phyloP scores from a whole-genome alignment of 495 filamentous ascomycete species.

The Geoglossum glabrum region DNA sequence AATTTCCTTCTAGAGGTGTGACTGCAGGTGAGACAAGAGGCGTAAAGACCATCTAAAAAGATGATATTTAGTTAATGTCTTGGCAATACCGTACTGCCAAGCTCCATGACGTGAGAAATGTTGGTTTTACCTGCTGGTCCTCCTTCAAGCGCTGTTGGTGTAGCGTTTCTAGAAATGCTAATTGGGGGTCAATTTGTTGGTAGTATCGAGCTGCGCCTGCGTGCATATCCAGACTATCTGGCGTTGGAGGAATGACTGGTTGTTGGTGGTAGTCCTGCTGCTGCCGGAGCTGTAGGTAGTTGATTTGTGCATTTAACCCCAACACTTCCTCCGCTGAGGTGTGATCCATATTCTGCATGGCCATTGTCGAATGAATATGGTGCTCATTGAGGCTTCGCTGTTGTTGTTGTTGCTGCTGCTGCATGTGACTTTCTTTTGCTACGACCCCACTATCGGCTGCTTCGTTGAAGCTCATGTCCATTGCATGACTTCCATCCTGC shows the following conservation, averaged over 20 bases:
- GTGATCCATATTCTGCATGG: not conserved
- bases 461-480: conserved; percentile 6
- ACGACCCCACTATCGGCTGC: not conserved
- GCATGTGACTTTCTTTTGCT: not conserved
- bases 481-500: conserved; percentile 6
- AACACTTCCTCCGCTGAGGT: conserved; percentile 13
- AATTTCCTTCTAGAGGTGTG: conserved; percentile 72
- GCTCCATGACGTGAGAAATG: not conserved
- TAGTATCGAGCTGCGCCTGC: conserved; percentile 38
- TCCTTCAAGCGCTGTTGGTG: conserved; percentile 59
- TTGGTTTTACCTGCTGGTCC: conserved; percentile 32
- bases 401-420: conserved; percentile 4
- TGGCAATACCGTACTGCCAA: not conserved
- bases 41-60: conserved; percentile 61
- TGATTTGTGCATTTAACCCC: conserved; percentile 38
- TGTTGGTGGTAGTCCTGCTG: conserved; percentile 32
- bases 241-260: conserved; percentile 70
- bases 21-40: conserved; percentile 89
- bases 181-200: conserved; percentile 37
- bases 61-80: not conserved
- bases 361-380: not conserved
- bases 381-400: not conserved
- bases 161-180: conserved; percentile 47
- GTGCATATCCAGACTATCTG: conserved; percentile 80
- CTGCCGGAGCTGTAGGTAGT: conserved; percentile 32